Base-by-base conservation (phyloP, 1,284 basidiomycete genomes). In the Ganoderma meredithae region DNA sequence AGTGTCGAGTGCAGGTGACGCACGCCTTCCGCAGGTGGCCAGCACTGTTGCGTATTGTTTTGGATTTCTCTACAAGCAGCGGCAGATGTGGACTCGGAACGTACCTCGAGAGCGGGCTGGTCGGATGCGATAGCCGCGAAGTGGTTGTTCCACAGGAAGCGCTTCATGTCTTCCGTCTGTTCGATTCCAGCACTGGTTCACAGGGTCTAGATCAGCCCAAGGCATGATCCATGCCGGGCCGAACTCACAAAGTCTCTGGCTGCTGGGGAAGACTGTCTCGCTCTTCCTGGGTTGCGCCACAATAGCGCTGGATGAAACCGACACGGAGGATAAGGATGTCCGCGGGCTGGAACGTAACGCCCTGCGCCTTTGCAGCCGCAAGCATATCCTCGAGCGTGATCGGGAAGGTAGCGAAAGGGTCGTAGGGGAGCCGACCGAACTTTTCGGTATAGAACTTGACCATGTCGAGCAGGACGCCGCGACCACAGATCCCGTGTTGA, bases 61-160 rank as follows among this genome's bases (percentile, higher is more conserved):
- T 27, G 41, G 1, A 43, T 15, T 5, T 12, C 13, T 60, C 58
- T 41, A 25, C 33, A 13, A 59, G 15, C 9, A 15, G 10, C 22
- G 39, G 8, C 13, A 6, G n/a, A 22, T 27, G 39, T 10, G 17
- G 15, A 58, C n/a, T 5, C 10, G 10, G 55, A 39, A 7, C 17
- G 1, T 27, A 89, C 90, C 85, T 92, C 91, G 61, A 93, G 79
- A 3, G 89, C 80, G n/a, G 92, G 92, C 72, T 90, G 88, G 79
- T 93, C 91, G 33, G 89, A 90, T 3, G 90, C 91, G 49, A 92
- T 77, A 3, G 91, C 90, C 0, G 91, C 88, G 76, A 93, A 92
- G 76, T 93, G 91, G 74, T 92, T 90, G 79, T 93, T 84, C 92
- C 90, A 92, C 39, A 91, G 77, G 79, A 91, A 91, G 2, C 84